These are phyloP conservation scores for Eutrema salsugineum DNA, from an alignment of 441 rosid species.

Conservation along the genomic window DNA sequence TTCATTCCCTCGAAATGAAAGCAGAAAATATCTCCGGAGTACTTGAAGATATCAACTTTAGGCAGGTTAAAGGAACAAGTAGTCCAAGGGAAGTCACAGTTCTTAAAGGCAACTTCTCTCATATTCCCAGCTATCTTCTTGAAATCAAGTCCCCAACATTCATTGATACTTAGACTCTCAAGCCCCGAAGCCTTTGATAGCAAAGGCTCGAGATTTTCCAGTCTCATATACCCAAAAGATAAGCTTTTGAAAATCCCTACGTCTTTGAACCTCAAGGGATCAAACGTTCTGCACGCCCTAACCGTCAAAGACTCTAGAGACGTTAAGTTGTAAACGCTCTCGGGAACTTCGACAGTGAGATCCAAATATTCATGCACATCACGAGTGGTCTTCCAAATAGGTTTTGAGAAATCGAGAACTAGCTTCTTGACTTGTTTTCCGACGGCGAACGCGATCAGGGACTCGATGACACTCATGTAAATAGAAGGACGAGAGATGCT, in stretches of 20 bases:
- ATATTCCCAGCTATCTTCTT: slow-evolving; percentile 4
- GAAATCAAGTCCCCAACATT: slow-evolving; percentile 33
- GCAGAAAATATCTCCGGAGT: slow-evolving; percentile 16
- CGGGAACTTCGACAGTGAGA: slow-evolving; percentile 20
- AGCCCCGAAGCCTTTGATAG: slow-evolving; percentile 24
- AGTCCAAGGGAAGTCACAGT: slow-evolving; percentile 25
- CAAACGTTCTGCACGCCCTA: slow-evolving; percentile 19
- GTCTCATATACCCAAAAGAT: not conserved
- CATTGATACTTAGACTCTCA: slow-evolving; percentile 32
- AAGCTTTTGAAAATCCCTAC: slow-evolving; percentile 8
- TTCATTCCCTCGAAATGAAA: slow-evolving; percentile 1
- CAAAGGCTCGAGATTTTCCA: not conserved
- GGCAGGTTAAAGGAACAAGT: slow-evolving; percentile 16
- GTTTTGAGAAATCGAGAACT: slow-evolving; percentile 36
- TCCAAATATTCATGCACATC: not conserved
- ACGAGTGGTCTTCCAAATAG: not conserved
- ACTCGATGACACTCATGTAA: not conserved
- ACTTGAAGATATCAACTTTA: slow-evolving; percentile 29
- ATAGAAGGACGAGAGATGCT: not conserved
- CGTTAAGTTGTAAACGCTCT: not conserved
- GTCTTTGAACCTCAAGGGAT: not conserved
- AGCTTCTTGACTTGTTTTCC: slow-evolving; percentile 11
- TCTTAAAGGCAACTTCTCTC: slow-evolving; percentile 26
- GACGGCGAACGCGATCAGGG: slow-evolving; percentile 20
- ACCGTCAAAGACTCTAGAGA: slow-evolving; percentile 29